Base-by-base conservation (phyloP, 78 protist genomes). In the Dictyostelium discoideum region DNA sequence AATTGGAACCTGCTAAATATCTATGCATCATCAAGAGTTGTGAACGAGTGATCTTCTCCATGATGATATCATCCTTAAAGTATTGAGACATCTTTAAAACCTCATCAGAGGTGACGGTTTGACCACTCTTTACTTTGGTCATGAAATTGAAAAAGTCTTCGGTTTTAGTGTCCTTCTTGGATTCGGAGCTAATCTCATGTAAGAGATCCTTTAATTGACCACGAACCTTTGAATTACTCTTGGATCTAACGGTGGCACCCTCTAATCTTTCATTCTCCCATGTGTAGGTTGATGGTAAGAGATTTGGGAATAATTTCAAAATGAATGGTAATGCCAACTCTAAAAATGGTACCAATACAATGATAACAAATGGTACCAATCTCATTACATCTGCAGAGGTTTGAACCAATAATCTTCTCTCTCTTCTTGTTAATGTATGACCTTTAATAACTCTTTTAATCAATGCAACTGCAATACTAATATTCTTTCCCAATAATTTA, bases 51-150 rank as follows among this genome's bases (percentile, higher is more conserved):
- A 98, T 84, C 81, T 93, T 95, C 77, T 98, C 99, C 88, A 98
- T 95, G 26, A 98, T 97, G 85, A 98, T 83, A 18, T 98, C 98
- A 76, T 98, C 98, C 50, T 82, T 92, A 85, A 98, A 98, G 65
- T 95, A 86, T 74, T 87, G 78, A 2, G 97, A 48, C 92, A 97
- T 96, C 9, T 54, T 65, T 39, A 95, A 2, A 13, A 98, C 90
- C 13, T 98, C 97, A 9, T 57, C 92, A 44, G 65, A 85, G 26
- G 88, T 50, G 5, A 96, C 97, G 29, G 83, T 67, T 74, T 85
- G 93, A 76, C 97, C 95, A 10, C 57, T 69, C 50, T 77, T 82
- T 16, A 94, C 89, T 80, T 94, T 88, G 11, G 48, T 88, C 92
- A 93, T 93, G 44, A 95, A 95, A 32, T 95, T 88, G 69, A 32